phyloP scores from a whole-genome alignment of 2,329 filamentous ascomycete species.

The Epichloe coenophiala region DNA sequence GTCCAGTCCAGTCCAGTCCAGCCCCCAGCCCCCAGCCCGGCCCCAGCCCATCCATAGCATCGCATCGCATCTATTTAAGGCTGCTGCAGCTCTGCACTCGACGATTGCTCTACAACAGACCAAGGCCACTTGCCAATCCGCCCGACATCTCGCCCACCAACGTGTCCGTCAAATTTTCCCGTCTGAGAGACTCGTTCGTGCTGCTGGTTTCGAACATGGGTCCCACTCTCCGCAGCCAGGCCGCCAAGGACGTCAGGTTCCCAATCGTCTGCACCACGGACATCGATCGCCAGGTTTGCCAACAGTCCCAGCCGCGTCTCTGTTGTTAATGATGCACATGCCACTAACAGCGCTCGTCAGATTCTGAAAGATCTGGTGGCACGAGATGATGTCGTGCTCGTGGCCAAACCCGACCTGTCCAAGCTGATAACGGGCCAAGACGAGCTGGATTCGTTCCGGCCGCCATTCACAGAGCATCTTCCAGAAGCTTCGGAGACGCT shows the following conservation, averaged over 20 bases:
- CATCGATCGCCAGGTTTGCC: background rate
- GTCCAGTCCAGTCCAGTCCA: too few species aligned
- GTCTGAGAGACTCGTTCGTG: background rate
- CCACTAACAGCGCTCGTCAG: background rate
- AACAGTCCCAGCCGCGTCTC: background rate
- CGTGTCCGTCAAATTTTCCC: background rate
- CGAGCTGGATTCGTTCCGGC: background rate
- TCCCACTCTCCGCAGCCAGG: background rate
- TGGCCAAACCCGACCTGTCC: background rate
- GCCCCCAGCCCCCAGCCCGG: background rate
- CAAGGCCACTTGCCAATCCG: too few species aligned
- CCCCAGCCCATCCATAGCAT: too few species aligned
- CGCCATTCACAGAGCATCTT: background rate
- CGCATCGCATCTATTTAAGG: too few species aligned
- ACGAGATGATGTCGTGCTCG: background rate
- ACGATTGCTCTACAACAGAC: too few species aligned
- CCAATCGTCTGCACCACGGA: background rate
- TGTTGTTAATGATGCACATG: background rate
- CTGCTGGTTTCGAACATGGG: background rate
- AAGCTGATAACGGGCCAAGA: background rate
- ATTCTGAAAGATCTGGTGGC: background rate
- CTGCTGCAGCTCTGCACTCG: too few species aligned
- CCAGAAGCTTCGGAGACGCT: background rate
- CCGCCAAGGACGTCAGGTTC: background rate
- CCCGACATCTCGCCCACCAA: too few species aligned